These are phyloP conservation scores for Phellinidium pouzarii DNA, from an alignment of 1,284 basidiomycete genomes.

Conservation along the genomic window DNA sequence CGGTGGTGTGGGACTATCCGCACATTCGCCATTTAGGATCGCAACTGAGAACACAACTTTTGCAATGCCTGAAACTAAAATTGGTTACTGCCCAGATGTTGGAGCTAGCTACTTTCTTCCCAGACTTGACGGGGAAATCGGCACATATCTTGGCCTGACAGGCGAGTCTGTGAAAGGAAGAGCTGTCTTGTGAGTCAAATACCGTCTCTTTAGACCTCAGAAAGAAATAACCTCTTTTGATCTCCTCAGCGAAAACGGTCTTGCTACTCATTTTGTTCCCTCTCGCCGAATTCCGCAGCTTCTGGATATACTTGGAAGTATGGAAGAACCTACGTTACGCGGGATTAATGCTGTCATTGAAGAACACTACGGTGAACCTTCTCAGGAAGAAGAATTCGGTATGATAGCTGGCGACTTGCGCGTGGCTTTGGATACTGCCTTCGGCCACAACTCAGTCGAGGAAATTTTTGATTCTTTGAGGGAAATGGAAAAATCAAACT, in stretches of 20 bases:
- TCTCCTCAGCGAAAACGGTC: conserved; percentile 66
- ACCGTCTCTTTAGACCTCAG: neutral
- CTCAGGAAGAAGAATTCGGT: conserved; percentile 48
- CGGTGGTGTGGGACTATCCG: conserved; percentile 87
- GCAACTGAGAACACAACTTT: conserved; percentile 90
- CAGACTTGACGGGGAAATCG: conserved; percentile 85
- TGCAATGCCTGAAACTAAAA: conserved; percentile 98
- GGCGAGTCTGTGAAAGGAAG: conserved; percentile 68
- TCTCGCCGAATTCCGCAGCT: conserved; percentile 68
- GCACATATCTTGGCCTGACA: conserved; percentile 92
- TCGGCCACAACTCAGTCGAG: conserved; percentile 63
- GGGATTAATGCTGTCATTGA: conserved; percentile 59
- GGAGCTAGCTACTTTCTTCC: conserved; percentile 89
- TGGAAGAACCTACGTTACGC: conserved; percentile 46
- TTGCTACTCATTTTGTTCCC: conserved; percentile 88
- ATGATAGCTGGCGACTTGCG: conserved; percentile 61
- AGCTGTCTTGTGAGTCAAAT: conserved; percentile 68
- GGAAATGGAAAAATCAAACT: conserved; percentile 35
- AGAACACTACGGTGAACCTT: conserved; percentile 55
- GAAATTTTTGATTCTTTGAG: conserved; percentile 60
- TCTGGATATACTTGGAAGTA: conserved; percentile 49
- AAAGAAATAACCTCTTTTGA: neutral
- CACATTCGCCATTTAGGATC: conserved; percentile 87
- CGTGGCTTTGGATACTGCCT: conserved; percentile 72
- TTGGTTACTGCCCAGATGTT: conserved; percentile 87